Evolutionary conservation across 805 yeast species (phyloP).

Genomic region (Metschnikowia similis): DNA sequence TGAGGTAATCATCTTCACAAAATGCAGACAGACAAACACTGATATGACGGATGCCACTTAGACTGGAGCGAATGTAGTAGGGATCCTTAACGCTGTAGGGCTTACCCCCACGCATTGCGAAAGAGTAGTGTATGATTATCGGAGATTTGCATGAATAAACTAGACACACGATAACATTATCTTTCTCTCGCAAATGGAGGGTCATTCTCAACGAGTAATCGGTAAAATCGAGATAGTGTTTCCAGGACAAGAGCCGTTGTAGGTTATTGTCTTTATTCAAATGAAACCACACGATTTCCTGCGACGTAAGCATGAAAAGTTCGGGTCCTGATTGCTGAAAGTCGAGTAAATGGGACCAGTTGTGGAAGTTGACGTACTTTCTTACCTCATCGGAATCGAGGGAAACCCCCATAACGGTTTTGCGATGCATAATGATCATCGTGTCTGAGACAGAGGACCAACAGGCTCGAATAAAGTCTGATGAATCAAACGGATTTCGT

Average conservation of each 20-base stretch:
- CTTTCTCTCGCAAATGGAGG: slow-evolving; percentile 14
- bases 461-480: slow-evolving; percentile 10
- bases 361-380: slow-evolving; percentile 11
- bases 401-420: slow-evolving; percentile 4
- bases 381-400: not conserved
- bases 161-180: slow-evolving; percentile 9
- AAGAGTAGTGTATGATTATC: slow-evolving; percentile 27
- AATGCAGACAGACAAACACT: slow-evolving; percentile 1
- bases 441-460: slow-evolving; percentile 9
- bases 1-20: not conserved
- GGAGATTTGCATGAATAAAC: slow-evolving; percentile 32
- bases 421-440: slow-evolving; percentile 7
- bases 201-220: slow-evolving; percentile 51
- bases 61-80: slow-evolving; percentile 13
- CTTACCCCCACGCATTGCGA: slow-evolving; percentile 27
- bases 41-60: not conserved
- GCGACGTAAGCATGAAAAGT: slow-evolving; percentile 58
- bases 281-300: slow-evolving; percentile 56
- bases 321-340: slow-evolving; percentile 17
- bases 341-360: slow-evolving; percentile 16
- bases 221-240: slow-evolving; percentile 53
- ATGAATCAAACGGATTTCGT: slow-evolving; percentile 9
- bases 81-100: slow-evolving; percentile 40
- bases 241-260: slow-evolving; percentile 63
- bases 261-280: slow-evolving; percentile 23